These are phyloP conservation scores for Saccharum spontaneum DNA, from an alignment of 176 grass and related monocot species.

Conservation along the genomic window DNA sequence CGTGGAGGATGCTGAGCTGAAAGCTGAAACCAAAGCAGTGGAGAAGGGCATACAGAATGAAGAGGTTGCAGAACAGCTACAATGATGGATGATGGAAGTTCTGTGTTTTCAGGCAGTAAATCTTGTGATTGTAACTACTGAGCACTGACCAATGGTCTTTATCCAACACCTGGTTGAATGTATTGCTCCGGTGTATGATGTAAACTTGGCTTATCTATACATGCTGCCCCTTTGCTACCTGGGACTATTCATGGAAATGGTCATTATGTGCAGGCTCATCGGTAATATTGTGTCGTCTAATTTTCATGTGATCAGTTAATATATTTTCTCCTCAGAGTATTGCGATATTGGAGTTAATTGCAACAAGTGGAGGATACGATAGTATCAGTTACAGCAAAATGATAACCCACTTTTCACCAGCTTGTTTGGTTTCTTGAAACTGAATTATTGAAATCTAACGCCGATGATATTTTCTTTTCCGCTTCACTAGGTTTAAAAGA, in stretches of 20 bases:
- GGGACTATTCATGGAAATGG: constrained; percentile 8
- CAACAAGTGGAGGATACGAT: not conserved
- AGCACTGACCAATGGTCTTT: constrained; percentile 19
- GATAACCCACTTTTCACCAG: not conserved
- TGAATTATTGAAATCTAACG: not conserved
- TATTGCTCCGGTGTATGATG: constrained; percentile 22
- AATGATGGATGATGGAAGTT: constrained; percentile 3
- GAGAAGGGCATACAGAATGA: constrained; percentile 24
- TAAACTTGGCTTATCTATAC: constrained; percentile 20
- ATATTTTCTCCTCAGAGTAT: not conserved
- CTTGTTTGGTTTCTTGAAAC: not conserved
- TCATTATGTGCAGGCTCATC: constrained; percentile 16
- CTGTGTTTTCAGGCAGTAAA: not conserved
- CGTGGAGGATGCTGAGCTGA: constrained; percentile 27
- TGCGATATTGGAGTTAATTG: not conserved
- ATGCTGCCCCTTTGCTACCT: not conserved
- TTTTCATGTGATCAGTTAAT: not conserved
- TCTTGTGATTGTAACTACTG: constrained; percentile 14
- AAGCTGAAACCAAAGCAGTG: not conserved
- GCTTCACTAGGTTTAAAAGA: not conserved
- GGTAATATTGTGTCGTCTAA: not conserved
- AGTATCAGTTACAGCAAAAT: not conserved
- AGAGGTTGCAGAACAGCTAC: not conserved
- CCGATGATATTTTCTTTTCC: not conserved
- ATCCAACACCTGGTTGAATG: constrained; percentile 59